Conservation (phyloP, 2,329 filamentous ascomycete species). For the Exserohilum rostratum region DNA sequence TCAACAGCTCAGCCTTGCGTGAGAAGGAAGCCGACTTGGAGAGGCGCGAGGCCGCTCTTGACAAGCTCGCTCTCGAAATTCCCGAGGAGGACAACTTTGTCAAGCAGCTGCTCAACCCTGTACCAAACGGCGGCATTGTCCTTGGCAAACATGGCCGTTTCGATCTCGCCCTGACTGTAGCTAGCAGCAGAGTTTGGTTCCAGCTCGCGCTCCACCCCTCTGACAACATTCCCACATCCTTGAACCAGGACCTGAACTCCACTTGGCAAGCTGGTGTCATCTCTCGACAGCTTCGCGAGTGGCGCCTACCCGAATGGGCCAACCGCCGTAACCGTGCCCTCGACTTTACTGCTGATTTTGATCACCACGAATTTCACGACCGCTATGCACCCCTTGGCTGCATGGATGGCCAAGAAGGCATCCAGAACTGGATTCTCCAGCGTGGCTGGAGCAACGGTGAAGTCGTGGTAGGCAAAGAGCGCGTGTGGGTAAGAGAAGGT, state of each 20-base stretch:
- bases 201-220: constrained; percentile 91
- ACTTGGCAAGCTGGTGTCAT: constrained; percentile 94
- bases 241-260: constrained; percentile 75
- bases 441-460: constrained; percentile 98
- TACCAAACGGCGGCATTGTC: constrained; percentile 77
- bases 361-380: constrained; percentile 86
- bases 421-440: constrained; percentile 92
- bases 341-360: constrained; percentile 96
- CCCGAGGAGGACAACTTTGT: constrained; percentile 85
- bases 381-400: constrained; percentile 86
- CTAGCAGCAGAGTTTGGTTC: constrained; percentile 91
- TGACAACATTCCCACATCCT: constrained; percentile 77
- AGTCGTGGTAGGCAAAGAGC: constrained; percentile 86
- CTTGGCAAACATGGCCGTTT: constrained; percentile 79
- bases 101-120: constrained; percentile 79
- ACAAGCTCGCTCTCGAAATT: constrained; percentile 82
- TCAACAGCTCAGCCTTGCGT: constrained; percentile 69
- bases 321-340: constrained; percentile 89
- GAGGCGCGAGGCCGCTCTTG: constrained; percentile 79
- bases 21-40: constrained; percentile 81
- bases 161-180: constrained; percentile 74
- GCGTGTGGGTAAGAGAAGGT: constrained; percentile 91
- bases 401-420: constrained; percentile 86
- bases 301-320: constrained; percentile 95
- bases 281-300: constrained; percentile 88